phyloP scores from a whole-genome alignment of 1,284 basidiomycete genomes.

The Xerocomus amazonicus region DNA sequence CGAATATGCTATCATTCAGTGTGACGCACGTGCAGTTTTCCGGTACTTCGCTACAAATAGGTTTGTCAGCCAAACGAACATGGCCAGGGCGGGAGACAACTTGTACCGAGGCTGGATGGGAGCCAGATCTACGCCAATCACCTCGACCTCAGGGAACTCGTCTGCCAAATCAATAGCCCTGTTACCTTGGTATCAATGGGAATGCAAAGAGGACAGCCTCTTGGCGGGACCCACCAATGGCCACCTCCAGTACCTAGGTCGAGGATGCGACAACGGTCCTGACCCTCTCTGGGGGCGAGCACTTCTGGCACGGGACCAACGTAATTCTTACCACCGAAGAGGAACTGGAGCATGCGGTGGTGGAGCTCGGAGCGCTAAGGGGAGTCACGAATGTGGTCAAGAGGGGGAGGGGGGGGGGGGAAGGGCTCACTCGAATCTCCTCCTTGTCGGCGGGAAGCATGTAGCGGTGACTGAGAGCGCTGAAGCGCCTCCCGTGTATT shows the following conservation, averaged over 20 bases:
- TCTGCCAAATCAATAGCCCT: conserved; percentile 69
- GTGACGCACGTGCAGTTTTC: conserved; percentile 61
- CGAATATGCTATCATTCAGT: conserved; percentile 2
- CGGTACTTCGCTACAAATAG: conserved; percentile 49
- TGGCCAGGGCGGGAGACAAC: conserved; percentile 6
- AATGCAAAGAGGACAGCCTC: conserved; percentile 5
- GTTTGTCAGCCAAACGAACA: conserved; percentile 14
- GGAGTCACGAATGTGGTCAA: conserved; percentile 7
- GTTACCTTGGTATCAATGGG: conserved; percentile 5
- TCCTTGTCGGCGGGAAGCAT: conserved; percentile 60
- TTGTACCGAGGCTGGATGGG: conserved; percentile 64
- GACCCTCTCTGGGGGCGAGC: conserved; percentile 34
- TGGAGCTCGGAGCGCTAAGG: conserved; percentile 56
- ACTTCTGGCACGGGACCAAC: conserved; percentile 57
- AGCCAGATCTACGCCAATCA: conserved; percentile 65
- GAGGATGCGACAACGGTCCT: conserved; percentile 43
- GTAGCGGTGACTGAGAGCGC: conserved; percentile 49
- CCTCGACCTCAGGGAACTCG: conserved; percentile 61
- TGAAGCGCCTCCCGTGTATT: conserved; percentile 47
- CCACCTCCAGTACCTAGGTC: conserved; percentile 68
- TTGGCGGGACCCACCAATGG: conserved; percentile 41
- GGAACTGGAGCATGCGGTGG: conserved; percentile 60
- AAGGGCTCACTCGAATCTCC: conserved; percentile 48
- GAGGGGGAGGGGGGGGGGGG: not conserved
- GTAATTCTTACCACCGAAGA: conserved; percentile 59